Conservation (phyloP, 2,329 filamentous ascomycete species). For the Dothistroma septosporum region DNA sequence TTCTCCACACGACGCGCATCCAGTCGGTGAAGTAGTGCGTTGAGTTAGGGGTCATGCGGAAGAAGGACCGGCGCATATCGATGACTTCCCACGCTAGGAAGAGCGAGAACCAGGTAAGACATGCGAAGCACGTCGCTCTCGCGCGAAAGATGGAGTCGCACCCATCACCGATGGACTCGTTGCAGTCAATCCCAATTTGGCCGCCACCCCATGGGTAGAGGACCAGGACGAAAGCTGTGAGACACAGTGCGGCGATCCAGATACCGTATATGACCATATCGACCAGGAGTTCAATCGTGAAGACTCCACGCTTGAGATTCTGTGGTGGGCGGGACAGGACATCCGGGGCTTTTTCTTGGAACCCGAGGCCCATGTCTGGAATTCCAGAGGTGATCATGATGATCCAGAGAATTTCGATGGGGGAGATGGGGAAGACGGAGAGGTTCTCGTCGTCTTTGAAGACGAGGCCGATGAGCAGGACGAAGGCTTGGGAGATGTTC, state of each 20-base stretch:
- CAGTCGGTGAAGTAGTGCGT: constrained; percentile 62
- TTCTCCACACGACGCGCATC: constrained; percentile 65
- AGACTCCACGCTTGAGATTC: constrained; percentile 63
- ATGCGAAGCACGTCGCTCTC: constrained; percentile 68
- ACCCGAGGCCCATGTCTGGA: constrained; percentile 82
- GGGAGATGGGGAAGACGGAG: constrained; percentile 81
- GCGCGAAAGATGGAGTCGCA: constrained; percentile 67
- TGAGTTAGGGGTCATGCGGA: constrained; percentile 64
- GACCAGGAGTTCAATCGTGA: constrained; percentile 70
- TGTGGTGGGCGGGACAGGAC: constrained; percentile 79
- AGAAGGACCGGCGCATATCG: constrained; percentile 67
- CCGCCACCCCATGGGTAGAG: constrained; percentile 56
- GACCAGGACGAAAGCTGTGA: constrained; percentile 60
- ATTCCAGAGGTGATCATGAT: constrained; percentile 89
- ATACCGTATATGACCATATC: constrained; percentile 78
- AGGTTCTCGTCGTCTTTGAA: constrained; percentile 69
- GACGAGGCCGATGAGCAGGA: constrained; percentile 73
- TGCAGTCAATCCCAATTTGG: constrained; percentile 56
- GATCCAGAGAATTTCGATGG: constrained; percentile 84
- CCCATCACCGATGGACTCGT: constrained; percentile 50
- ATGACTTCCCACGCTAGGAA: constrained; percentile 78
- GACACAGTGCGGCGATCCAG: constrained; percentile 66
- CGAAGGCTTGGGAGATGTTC: constrained; percentile 85
- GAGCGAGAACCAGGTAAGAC: constrained; percentile 70
- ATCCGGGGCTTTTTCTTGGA: constrained; percentile 69